These are phyloP conservation scores for Platismatia glauca DNA, from an alignment of 495 filamentous ascomycete genomes.

Conservation along the genomic window DNA sequence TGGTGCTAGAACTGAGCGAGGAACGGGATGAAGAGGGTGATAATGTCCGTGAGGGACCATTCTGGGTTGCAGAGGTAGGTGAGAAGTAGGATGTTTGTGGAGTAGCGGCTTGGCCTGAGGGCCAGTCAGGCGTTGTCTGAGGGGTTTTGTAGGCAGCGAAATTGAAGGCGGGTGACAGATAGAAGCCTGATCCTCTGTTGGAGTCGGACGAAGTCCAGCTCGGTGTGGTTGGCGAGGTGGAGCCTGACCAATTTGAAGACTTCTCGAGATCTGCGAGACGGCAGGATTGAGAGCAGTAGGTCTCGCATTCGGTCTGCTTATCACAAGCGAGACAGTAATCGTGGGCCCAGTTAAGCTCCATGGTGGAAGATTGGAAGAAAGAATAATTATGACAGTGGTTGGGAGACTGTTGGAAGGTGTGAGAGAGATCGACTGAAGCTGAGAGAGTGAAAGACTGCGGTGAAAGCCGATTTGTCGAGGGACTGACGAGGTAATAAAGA, in stretches of 20 bases:
- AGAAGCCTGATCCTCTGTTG: constrained; percentile 43
- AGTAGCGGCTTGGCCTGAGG: constrained; percentile 18
- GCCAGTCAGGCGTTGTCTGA: constrained; percentile 21
- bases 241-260: constrained; percentile 46
- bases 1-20: constrained; percentile 65
- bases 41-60: constrained; percentile 35
- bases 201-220: constrained; percentile 21
- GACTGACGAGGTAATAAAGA: not conserved
- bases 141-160: constrained; percentile 45
- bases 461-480: not conserved
- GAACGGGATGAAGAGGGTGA: constrained; percentile 79
- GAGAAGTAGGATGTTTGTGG: constrained; percentile 25
- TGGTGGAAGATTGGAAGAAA: constrained; percentile 29
- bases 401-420: not conserved
- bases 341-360: constrained; percentile 76
- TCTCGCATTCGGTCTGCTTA: constrained; percentile 64
- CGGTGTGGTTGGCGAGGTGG: constrained; percentile 41
- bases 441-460: not conserved
- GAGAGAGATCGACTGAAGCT: not conserved
- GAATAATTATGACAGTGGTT: no score
- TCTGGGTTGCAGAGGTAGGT: constrained; percentile 32
- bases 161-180: constrained; percentile 62
- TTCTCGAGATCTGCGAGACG: constrained; percentile 79
- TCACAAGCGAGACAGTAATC: constrained; percentile 96
- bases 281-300: constrained; percentile 92